A percentile compares a stretch with the other conserved stretches of the same genome.
Evolutionary conservation across 495 filamentous ascomycete genomes (phyloP).

Genomic region (Aspergillus funiculosus): DNA sequence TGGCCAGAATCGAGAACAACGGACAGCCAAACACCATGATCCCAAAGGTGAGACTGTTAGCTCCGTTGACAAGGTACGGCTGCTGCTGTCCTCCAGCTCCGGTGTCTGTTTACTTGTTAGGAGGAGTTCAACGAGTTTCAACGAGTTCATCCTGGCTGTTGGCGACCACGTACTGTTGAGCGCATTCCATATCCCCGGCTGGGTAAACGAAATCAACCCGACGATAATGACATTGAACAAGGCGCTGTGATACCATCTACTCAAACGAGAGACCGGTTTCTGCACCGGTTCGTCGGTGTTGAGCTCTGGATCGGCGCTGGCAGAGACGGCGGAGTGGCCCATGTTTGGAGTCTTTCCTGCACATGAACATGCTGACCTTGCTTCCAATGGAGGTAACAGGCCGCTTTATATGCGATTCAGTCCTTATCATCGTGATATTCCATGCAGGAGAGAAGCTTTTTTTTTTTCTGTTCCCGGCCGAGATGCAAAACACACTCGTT

Average conservation of each 20-base stretch:
- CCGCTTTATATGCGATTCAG: background rate
- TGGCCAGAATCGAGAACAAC: slow-evolving; percentile 10
- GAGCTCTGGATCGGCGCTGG: slow-evolving; percentile 2
- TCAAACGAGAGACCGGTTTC: slow-evolving; percentile 1
- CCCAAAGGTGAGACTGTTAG: slow-evolving; percentile 11
- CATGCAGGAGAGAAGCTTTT: background rate
- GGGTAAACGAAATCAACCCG: slow-evolving; percentile 10
- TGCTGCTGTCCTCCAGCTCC: slow-evolving; percentile 9
- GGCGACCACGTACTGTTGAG: slow-evolving; percentile 3
- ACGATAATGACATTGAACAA: slow-evolving; percentile 12
- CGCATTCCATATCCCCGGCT: slow-evolving; percentile 12
- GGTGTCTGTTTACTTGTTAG: slow-evolving; percentile 2
- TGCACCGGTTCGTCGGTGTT: slow-evolving; percentile 5
- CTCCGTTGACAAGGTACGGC: slow-evolving; percentile 10
- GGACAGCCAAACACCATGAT: slow-evolving; percentile 14
- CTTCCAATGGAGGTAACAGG: background rate
- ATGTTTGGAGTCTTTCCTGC: background rate
- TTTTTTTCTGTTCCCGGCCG: background rate
- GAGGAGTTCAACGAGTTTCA: no score
- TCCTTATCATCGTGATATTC: background rate
- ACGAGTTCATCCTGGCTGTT: no score
- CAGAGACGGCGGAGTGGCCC: slow-evolving; percentile 1
- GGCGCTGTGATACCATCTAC: slow-evolving; percentile 12
- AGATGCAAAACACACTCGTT: background rate
- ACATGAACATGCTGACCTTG: background rate